Evolutionary conservation across 495 filamentous ascomycete species (phyloP).

Genomic region (Lasiosphaeria miniovina): DNA sequence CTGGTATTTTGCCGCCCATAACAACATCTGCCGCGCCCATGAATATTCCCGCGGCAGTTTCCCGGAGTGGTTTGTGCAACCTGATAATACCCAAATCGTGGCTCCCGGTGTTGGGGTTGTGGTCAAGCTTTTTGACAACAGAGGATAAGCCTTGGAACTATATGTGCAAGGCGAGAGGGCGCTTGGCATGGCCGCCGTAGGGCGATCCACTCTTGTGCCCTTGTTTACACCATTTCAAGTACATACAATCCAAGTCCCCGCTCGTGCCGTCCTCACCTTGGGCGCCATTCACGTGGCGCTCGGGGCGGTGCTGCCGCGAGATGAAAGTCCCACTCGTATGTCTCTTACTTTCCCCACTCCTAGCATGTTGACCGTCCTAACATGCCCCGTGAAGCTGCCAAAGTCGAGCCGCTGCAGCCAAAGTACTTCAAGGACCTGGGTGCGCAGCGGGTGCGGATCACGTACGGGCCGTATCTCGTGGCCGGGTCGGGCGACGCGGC

Average conservation of each 20-base stretch:
- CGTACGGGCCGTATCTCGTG: constrained; percentile 9
- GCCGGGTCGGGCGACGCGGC: neutral
- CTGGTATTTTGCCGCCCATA: too few relatives aligned
- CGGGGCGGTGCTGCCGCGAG: neutral
- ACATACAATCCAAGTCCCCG: neutral
- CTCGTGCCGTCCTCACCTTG: neutral
- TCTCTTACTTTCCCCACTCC: neutral
- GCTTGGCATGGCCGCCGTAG: too few relatives aligned
- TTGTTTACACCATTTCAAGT: too few relatives aligned
- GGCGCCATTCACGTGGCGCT: neutral
- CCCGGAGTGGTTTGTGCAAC: too few relatives aligned
- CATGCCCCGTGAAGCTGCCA: neutral
- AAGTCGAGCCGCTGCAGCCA: constrained; percentile 4
- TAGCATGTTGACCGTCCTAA: neutral
- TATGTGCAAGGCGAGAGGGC: too few relatives aligned
- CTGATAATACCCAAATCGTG: too few relatives aligned
- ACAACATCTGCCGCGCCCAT: too few relatives aligned
- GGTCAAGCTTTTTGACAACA: too few relatives aligned
- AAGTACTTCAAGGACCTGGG: constrained; percentile 16
- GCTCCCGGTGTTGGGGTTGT: too few relatives aligned
- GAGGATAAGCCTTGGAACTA: too few relatives aligned
- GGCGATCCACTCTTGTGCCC: too few relatives aligned
- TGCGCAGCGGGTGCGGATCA: constrained; percentile 8
- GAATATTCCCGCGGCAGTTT: too few relatives aligned
- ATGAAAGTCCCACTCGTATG: neutral